Percentiles rank a stretch among this genome's conserved stretches.
These are phyloP conservation scores for Scheffersomyces cryptocercus DNA, from an alignment of 1,139 yeast species.

Conservation along the genomic window DNA sequence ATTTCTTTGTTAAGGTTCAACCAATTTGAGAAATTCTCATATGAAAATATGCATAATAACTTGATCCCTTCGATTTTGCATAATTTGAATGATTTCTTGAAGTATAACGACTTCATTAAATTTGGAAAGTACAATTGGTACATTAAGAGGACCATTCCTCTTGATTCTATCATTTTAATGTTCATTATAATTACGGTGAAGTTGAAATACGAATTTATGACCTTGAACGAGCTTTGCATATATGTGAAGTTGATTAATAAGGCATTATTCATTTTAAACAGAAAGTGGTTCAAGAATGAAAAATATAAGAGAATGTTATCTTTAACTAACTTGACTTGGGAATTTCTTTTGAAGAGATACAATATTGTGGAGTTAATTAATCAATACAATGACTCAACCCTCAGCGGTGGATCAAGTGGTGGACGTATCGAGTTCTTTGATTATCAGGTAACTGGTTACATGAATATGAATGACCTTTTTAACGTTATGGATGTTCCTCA, in stretches of 20 bases:
- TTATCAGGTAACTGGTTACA: constrained; percentile 41
- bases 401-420: constrained; percentile 9
- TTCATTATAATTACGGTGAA: constrained; percentile 55
- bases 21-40: constrained; percentile 38
- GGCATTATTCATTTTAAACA: constrained; percentile 42
- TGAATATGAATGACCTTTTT: constrained; percentile 43
- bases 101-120: constrained; percentile 49
- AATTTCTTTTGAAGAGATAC: constrained; percentile 40
- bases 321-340: constrained; percentile 46
- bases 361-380: constrained; percentile 33
- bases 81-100: constrained; percentile 54
- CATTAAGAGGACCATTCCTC: constrained; percentile 57
- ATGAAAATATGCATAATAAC: constrained; percentile 53
- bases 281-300: constrained; percentile 51
- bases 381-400: constrained; percentile 23
- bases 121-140: constrained; percentile 61
- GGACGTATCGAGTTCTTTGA: constrained; percentile 38
- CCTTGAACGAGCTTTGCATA: constrained; percentile 28
- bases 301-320: constrained; percentile 49
- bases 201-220: constrained; percentile 47
- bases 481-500: constrained; percentile 48
- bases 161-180: constrained; percentile 58
- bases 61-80: constrained; percentile 60
- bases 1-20: constrained; percentile 38
- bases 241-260: constrained; percentile 45